Base-by-base conservation (phyloP, 805 yeast species). In the Sugiyamaella lignohabitans region DNA sequence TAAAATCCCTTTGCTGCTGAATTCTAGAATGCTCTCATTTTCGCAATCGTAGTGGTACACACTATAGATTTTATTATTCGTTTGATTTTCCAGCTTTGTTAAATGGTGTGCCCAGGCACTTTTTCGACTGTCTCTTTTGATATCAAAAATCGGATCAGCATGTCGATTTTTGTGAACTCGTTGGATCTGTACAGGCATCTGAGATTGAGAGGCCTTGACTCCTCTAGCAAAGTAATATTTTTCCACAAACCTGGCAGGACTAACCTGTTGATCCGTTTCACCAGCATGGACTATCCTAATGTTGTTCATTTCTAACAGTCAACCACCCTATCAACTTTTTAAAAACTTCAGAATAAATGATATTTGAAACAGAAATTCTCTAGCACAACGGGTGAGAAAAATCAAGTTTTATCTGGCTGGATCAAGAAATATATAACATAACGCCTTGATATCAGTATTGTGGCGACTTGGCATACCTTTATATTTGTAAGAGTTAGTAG, bases 91-190 rank as follows among this genome's bases (percentile, higher is more conserved):
- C 32, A 27, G 8, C 14, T 8, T 8, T 8, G 8, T 27, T 8
- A 8, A 8, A 27, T 27, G 8, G 8, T 14, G 8, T 8, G 32
- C 8, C 32, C 32, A 27, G 32, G 10, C 11, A 35, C 10, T 17
- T 18, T 35, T 35, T 18, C 21, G 5, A 35, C 10, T 35, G 6
- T 35, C 20, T 18, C 21, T 17, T 37, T 39, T 45, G 40, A 53
- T 41, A 39, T 53, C 46, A 38, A 51, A 53, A 10, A 49, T 6
- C 23, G 57, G 48, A 24, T 53, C 55, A 11, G 52, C 48, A 24
- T 42, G 46, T n/a, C 50, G 30, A 29, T 39, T 34, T 19, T 29
- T 23, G 23, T 49, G 48, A 16, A 45, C 19, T 10, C 50, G 43
- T 37, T 53, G 57, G 21, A 53, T 43, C 46, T 53, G 57, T n/a